Conservation (phyloP, 2,329 filamentous ascomycete genomes). For the Cladobotryum mycophilum region DNA sequence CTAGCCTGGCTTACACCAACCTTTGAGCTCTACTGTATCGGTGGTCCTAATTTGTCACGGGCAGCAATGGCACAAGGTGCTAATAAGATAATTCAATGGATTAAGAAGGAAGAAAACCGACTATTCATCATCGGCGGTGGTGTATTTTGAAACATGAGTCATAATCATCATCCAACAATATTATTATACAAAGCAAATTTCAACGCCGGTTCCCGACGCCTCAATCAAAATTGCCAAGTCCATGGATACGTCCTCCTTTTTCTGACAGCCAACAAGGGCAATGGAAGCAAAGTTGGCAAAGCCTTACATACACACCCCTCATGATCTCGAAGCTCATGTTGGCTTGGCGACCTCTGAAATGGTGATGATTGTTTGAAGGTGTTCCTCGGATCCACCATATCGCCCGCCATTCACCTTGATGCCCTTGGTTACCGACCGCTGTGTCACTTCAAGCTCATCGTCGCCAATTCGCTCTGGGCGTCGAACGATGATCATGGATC, state of each 20-base stretch:
- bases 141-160: conserved; percentile 50
- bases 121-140: conserved; percentile 98
- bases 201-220: not conserved
- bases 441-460: conserved; percentile 16
- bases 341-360: conserved; percentile 13
- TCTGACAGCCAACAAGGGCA: too few species aligned
- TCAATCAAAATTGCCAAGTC: not conserved
- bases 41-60: conserved; percentile 62
- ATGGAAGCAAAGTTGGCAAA: too few species aligned
- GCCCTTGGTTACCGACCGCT: conserved; percentile 3
- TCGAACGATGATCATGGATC: conserved; percentile 23
- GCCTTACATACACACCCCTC: too few species aligned
- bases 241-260: not conserved
- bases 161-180: conserved; percentile 1
- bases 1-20: conserved; percentile 86
- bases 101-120: conserved; percentile 83
- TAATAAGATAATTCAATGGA: conserved; percentile 87
- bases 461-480: conserved; percentile 18
- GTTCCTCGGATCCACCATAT: conserved; percentile 6
- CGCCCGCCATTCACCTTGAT: not conserved
- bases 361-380: conserved; percentile 13
- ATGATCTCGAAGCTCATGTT: conserved; percentile 2
- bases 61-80: conserved; percentile 73
- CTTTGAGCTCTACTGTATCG: conserved; percentile 95
- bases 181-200: conserved; percentile 11